A percentile compares a stretch with the other conserved stretches of the same genome.
Evolutionary conservation across 768 basidiomycete species (phyloP).

Genomic region (Psilocybe sp.): DNA sequence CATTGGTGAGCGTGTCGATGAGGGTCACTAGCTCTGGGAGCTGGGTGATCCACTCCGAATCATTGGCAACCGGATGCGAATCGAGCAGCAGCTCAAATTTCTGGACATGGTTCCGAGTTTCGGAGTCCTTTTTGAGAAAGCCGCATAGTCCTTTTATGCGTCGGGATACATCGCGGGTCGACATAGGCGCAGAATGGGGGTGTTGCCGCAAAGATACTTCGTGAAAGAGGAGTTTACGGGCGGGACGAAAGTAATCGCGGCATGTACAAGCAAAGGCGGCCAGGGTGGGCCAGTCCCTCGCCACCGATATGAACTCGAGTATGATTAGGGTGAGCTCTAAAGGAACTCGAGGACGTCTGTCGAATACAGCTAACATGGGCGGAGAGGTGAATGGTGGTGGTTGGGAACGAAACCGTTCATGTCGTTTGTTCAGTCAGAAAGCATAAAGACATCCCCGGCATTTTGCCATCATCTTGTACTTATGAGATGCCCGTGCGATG

Average conservation of each 20-base stretch:
- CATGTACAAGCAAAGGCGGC: too few species aligned
- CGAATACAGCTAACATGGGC: too few species aligned
- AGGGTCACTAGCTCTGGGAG: conserved; percentile 10
- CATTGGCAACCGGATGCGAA: conserved; percentile 16
- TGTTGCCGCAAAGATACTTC: conserved; percentile 10
- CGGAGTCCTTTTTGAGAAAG: conserved; percentile 10
- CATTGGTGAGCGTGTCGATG: conserved; percentile 6
- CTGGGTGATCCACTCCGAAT: conserved; percentile 17
- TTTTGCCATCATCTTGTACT: too few species aligned
- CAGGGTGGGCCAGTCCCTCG: too few species aligned
- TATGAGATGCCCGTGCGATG: too few species aligned
- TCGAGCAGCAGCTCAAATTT: conserved; percentile 14
- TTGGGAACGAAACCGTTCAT: too few species aligned
- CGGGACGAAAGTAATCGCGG: conserved; percentile 1
- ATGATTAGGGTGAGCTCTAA: too few species aligned
- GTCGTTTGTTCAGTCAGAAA: too few species aligned
- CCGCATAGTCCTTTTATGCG: conserved; percentile 17
- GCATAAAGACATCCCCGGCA: too few species aligned
- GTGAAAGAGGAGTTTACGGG: conserved; percentile 11
- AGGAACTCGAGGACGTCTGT: too few species aligned
- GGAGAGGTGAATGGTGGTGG: too few species aligned
- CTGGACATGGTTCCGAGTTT: conserved; percentile 7
- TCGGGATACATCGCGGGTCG: conserved; percentile 13
- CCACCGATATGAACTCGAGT: too few species aligned
- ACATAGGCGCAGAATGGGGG: conserved; percentile 8